Percentiles rank a stretch among this genome's conserved stretches.
Conservation (phyloP, 2,329 filamentous ascomycete genomes). For the Penicillium decumbens region DNA sequence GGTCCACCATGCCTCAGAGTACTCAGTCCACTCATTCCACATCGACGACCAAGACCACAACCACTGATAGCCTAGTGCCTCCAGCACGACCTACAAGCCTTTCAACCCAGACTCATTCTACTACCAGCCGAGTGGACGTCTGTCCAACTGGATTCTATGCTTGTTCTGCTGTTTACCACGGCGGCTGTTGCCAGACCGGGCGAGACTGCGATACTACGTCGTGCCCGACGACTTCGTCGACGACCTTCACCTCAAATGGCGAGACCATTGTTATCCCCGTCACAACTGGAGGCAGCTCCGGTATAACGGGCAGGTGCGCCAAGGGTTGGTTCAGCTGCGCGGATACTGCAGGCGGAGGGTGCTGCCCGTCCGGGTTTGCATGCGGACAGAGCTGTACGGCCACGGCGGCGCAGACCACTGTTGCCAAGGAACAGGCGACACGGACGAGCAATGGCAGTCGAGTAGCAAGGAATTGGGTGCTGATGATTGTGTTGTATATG, state of each 20-base stretch:
- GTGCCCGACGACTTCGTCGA: conserved; percentile 65
- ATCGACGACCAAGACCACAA: conserved; percentile 29
- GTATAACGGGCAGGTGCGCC: conserved; percentile 56
- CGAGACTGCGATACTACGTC: conserved; percentile 77
- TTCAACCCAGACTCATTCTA: conserved; percentile 33
- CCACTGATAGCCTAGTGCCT: conserved; percentile 32
- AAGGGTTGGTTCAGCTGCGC: conserved; percentile 73
- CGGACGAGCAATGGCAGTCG: conserved; percentile 6
- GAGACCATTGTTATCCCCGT: conserved; percentile 65
- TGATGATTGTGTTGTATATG: not conserved
- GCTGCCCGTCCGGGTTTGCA: conserved; percentile 72
- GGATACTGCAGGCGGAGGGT: conserved; percentile 65
- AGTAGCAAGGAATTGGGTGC: not conserved
- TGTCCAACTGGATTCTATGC: conserved; percentile 92
- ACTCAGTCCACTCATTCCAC: conserved; percentile 22
- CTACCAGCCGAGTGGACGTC: conserved; percentile 33
- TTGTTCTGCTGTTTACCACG: conserved; percentile 73
- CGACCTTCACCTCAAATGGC: conserved; percentile 60
- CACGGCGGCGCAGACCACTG: conserved; percentile 52
- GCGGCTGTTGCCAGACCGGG: conserved; percentile 84
- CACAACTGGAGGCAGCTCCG: conserved; percentile 33
- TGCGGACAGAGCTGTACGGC: conserved; percentile 73
- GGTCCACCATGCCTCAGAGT: conserved; percentile 26
- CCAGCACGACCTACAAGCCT: conserved; percentile 39
- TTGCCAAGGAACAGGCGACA: conserved; percentile 35